Evolutionary conservation across 78 protist genomes (phyloP), one percentile per base, ranked within the genome.

Genomic region (Protostelium mycophagum): DNA sequence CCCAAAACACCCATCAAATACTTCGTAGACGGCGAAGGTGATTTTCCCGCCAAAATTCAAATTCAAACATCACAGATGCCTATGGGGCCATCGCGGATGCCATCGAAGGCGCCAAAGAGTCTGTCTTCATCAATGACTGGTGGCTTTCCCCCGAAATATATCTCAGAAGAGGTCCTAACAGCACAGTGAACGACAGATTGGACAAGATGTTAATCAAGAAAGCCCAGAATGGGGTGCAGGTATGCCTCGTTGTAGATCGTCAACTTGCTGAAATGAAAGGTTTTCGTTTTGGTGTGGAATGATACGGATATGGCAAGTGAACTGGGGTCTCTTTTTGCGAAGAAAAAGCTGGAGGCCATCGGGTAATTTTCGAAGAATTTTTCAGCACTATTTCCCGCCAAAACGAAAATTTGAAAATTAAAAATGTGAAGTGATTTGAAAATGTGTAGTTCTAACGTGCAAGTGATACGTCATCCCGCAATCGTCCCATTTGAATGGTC

Each of bases 401-500:
- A 63, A 25, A 63, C 83, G 34, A 63, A 28, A 25, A 28, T n/a
- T n/a, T n/a, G n/a, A n/a, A n/a, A n/a, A 16, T 51, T 16, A 23
- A 23, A 16, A 51, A 23, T 5, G 16, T 16, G 73, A 51, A 51
- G 5, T 16, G 73, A 23, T 5, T 23, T 16, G 73, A 88, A 84
- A 63, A n/a, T 88, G 25, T 90, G 84, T 36, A 38, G 86, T 5
- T 39, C 91, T 63, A 93, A 93, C 34, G 90, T 93, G 37, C 88
- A 90, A 38, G 95, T 93, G 0, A 87, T 90, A 36, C 35, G 95
- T 63, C 95, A 93, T 88, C 95, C 95, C 0, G 90, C 63, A 1
- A 38, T 90, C 31, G 34, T 90, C 25, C 95, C 95, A 28, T 86
- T 93, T 29, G 88, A 89, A 51, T 93, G 95, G 95, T 93, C 95